These are phyloP conservation scores for Leonotis leonurus DNA, from an alignment of 257 asterid species.

Conservation along the genomic window DNA sequence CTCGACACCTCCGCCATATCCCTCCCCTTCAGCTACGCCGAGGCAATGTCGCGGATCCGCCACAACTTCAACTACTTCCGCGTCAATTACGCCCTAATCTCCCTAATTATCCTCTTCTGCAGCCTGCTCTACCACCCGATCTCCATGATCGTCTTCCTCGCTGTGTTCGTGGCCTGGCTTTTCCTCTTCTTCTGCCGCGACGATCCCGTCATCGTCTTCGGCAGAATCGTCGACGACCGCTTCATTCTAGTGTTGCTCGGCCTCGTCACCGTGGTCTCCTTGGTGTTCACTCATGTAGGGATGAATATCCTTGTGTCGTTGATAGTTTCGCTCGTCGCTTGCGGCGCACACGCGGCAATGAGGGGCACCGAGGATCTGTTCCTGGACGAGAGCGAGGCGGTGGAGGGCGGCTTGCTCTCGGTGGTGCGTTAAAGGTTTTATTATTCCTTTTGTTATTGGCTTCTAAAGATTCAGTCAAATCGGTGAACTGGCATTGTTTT, in stretches of 20 bases:
- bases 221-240: constrained; percentile 48
- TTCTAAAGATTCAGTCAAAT: background rate
- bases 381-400: constrained; percentile 69
- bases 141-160: constrained; percentile 71
- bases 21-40: constrained; percentile 52
- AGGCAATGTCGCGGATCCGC: constrained; percentile 57
- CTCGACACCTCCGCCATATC: constrained; percentile 42
- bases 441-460: background rate
- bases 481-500: background rate
- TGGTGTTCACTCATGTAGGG: constrained; percentile 60
- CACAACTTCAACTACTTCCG: constrained; percentile 71
- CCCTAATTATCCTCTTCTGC: constrained; percentile 57
- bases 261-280: constrained; percentile 55
- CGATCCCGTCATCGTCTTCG: constrained; percentile 41
- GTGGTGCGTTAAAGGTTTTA: constrained; percentile 38
- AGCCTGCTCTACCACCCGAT: constrained; percentile 74
- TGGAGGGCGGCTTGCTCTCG: constrained; percentile 65
- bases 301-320: constrained; percentile 65
- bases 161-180: constrained; percentile 46
- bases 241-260: constrained; percentile 44
- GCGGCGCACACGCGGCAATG: constrained; percentile 50
- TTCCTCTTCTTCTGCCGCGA: constrained; percentile 53
- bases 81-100: constrained; percentile 56
- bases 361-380: constrained; percentile 71
- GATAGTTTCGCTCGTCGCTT: constrained; percentile 45